Percentiles rank a stretch among this genome's conserved stretches.
phyloP scores from a whole-genome alignment of 140 eudicot species.

The Artemisia princeps region DNA sequence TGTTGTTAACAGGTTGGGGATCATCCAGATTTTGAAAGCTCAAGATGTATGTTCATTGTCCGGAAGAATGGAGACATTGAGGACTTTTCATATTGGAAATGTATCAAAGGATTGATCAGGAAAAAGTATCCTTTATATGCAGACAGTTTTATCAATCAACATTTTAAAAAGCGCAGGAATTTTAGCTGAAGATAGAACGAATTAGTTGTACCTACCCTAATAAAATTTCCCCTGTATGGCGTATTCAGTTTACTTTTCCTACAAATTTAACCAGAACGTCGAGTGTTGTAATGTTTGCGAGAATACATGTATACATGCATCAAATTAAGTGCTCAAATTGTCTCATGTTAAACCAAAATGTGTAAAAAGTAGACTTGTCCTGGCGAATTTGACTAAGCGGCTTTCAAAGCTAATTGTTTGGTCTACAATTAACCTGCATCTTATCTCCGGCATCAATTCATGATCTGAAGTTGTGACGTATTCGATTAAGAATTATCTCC shows the following conservation, averaged over 20 bases:
- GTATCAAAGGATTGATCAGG: constrained; percentile 67
- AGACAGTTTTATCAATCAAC: constrained; percentile 64
- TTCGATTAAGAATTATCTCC: background rate
- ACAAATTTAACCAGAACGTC: background rate
- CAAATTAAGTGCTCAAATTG: background rate
- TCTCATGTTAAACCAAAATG: background rate
- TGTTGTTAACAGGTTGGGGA: constrained; percentile 48
- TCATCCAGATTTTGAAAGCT: constrained; percentile 70
- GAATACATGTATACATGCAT: background rate
- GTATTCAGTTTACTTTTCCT: background rate
- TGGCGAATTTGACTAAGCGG: too few species aligned
- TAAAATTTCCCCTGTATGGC: background rate
- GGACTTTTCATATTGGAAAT: constrained; percentile 84
- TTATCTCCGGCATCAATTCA: too few species aligned
- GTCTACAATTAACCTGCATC: too few species aligned
- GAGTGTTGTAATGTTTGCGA: background rate
- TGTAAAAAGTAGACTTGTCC: too few species aligned
- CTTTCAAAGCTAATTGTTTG: too few species aligned
- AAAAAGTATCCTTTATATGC: constrained; percentile 76
- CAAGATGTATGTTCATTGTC: constrained; percentile 70
- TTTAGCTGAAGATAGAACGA: constrained; percentile 31
- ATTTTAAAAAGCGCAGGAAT: constrained; percentile 46
- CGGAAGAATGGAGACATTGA: constrained; percentile 62
- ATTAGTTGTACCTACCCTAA: constrained; percentile 6
- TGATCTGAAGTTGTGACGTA: background rate